A percentile compares a stretch with the other conserved stretches of the same genome.
Evolutionary conservation across 345 rosid species (phyloP).

Genomic region (Sisymbrium altissimum): DNA sequence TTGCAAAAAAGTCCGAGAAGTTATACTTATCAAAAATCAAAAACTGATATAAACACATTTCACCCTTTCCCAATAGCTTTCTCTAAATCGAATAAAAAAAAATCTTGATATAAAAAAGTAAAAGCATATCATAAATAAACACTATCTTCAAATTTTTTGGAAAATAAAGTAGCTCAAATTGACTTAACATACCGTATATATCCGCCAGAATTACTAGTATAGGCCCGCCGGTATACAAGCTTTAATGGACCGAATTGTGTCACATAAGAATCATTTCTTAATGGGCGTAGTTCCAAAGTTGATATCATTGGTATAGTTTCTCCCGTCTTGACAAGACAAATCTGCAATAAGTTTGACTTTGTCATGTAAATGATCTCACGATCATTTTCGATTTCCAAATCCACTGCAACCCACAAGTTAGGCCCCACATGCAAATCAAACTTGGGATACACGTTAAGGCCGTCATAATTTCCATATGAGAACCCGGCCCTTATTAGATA

Average conservation of each 20-base stretch:
- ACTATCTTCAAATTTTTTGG: too few relatives aligned
- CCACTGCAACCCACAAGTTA: constrained; percentile 31
- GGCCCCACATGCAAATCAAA: constrained; percentile 42
- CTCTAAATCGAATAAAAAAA: too few relatives aligned
- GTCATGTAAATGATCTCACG: constrained; percentile 40
- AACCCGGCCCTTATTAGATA: constrained; percentile 36
- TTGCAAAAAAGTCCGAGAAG: too few relatives aligned
- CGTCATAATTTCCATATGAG: constrained; percentile 46
- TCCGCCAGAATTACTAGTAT: not conserved
- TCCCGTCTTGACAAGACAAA: constrained; percentile 47
- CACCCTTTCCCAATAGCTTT: too few relatives aligned
- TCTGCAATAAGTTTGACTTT: constrained; percentile 16
- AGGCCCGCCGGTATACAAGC: not conserved
- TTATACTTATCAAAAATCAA: too few relatives aligned
- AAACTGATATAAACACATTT: too few relatives aligned
- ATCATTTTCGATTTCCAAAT: not conserved
- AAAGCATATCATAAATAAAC: too few relatives aligned
- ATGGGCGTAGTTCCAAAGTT: constrained; percentile 39
- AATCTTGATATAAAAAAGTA: too few relatives aligned
- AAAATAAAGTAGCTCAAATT: too few relatives aligned
- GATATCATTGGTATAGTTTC: constrained; percentile 45
- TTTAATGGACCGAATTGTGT: constrained; percentile 18
- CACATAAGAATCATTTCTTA: constrained; percentile 7
- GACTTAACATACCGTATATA: constrained; percentile 43
- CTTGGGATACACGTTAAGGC: not conserved